Conservation (phyloP, 352 stramenopile genomes). For the Phytophthora sansomeana region DNA sequence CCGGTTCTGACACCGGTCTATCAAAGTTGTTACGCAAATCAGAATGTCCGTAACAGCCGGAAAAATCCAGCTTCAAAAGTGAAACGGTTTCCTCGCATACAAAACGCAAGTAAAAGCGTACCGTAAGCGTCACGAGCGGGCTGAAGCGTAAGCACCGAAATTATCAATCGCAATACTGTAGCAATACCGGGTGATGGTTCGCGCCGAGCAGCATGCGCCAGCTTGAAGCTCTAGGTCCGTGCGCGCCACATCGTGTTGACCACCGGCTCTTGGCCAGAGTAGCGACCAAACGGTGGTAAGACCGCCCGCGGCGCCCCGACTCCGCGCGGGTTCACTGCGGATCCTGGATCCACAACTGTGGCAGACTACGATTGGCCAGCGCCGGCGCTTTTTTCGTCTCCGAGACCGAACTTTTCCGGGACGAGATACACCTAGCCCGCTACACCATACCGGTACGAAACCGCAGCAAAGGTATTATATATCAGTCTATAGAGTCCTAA, state of each 20-base stretch:
- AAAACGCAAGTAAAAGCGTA: not conserved
- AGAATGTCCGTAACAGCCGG: too few species aligned
- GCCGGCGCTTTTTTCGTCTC: slow-evolving; percentile 15
- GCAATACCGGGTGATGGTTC: not conserved
- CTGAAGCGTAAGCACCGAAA: slow-evolving; percentile 15
- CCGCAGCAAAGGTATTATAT: not conserved
- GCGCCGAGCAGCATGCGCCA: not conserved
- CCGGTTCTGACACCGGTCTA: too few species aligned
- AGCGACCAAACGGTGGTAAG: slow-evolving; percentile 11
- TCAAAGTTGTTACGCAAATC: too few species aligned
- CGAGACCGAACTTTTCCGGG: slow-evolving; percentile 7
- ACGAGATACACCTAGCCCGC: slow-evolving; percentile 29
- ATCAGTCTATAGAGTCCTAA: not conserved
- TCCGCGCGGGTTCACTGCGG: slow-evolving; percentile 15
- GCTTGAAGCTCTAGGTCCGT: not conserved
- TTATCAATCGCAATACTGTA: not conserved
- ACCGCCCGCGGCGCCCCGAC: not conserved
- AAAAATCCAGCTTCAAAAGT: too few species aligned
- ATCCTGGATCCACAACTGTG: slow-evolving; percentile 21
- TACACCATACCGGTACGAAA: slow-evolving; percentile 6
- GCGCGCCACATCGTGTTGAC: slow-evolving; percentile 17
- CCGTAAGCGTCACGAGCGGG: not conserved
- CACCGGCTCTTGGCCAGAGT: slow-evolving; percentile 8
- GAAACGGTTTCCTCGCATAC: too few species aligned
- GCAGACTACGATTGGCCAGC: slow-evolving; percentile 19